A percentile compares a stretch with the other conserved stretches of the same genome.
Conservation (phyloP, 1,284 basidiomycete species). For the Grifola frondosa region DNA sequence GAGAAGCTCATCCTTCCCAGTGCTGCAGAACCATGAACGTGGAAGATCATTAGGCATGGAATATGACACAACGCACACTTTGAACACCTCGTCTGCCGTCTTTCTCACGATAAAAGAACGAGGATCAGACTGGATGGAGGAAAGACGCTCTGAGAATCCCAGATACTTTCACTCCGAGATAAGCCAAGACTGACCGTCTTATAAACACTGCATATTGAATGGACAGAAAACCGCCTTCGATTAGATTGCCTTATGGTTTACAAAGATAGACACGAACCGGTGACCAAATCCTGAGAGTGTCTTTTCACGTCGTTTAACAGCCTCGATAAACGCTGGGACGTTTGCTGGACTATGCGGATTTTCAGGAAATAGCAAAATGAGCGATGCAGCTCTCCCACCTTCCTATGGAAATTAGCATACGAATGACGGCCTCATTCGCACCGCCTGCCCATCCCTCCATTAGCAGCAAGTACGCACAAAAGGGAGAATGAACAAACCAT, state of each 20-base stretch:
- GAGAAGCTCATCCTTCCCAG: constrained; percentile 78
- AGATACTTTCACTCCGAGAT: no score
- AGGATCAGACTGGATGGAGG: constrained; percentile 82
- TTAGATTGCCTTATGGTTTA: no score
- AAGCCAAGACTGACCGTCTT: constrained; percentile 62
- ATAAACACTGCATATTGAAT: constrained; percentile 53
- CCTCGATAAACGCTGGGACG: constrained; percentile 80
- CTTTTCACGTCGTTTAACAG: constrained; percentile 83
- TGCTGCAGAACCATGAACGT: constrained; percentile 40
- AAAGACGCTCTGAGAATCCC: no score
- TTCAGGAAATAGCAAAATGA: neutral
- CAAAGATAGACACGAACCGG: constrained; percentile 44
- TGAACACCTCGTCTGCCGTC: constrained; percentile 86
- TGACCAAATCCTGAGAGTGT: constrained; percentile 87
- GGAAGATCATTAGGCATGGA: neutral
- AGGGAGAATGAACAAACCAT: constrained; percentile 43
- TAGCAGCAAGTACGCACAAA: neutral
- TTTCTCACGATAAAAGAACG: constrained; percentile 85
- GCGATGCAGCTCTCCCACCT: constrained; percentile 41
- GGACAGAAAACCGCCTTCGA: neutral
- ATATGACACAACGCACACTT: constrained; percentile 52
- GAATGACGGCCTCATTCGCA: constrained; percentile 86
- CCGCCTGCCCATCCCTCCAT: constrained; percentile 47
- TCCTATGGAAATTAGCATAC: constrained; percentile 86
- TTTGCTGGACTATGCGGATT: constrained; percentile 61